Percentiles rank a stretch among this genome's conserved stretches.
phyloP scores from a whole-genome alignment of 306 rosid species.

The Castanea mollissima region DNA sequence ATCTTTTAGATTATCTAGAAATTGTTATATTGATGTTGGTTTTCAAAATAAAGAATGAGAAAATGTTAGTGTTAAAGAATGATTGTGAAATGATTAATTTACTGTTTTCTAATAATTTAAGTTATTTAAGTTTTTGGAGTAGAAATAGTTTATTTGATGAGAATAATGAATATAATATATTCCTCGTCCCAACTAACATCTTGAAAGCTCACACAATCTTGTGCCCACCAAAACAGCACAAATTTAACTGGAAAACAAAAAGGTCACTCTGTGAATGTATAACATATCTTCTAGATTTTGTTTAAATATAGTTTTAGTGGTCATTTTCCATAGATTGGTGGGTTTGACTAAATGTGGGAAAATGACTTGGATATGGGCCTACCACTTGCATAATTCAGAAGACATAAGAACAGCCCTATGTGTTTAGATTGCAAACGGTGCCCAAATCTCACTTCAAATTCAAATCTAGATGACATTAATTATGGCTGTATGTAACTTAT shows the following conservation, averaged over 20 bases:
- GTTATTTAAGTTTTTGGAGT: no score
- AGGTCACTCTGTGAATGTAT: background rate
- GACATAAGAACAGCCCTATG: background rate
- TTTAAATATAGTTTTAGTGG: background rate
- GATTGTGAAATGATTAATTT: no score
- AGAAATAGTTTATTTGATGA: no score
- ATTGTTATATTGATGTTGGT: background rate
- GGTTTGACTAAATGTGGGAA: background rate
- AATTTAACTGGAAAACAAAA: background rate
- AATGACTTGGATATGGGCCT: background rate
- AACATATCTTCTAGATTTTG: background rate
- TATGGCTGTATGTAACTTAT: no score
- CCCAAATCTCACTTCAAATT: no score
- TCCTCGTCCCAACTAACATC: no score
- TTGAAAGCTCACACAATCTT: no score
- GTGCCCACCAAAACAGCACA: background rate
- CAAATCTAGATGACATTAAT: no score
- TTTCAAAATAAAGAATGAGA: background rate
- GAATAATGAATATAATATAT: no score
- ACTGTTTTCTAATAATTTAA: no score
- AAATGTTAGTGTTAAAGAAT: no score
- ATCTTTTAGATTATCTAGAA: background rate
- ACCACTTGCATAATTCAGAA: background rate
- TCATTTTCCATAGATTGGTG: background rate
- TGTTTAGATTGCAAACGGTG: no score